These are phyloP conservation scores for Syncephalastrum monosporum DNA, from an alignment of 371 early-diverging fungal species.

Conservation along the genomic window DNA sequence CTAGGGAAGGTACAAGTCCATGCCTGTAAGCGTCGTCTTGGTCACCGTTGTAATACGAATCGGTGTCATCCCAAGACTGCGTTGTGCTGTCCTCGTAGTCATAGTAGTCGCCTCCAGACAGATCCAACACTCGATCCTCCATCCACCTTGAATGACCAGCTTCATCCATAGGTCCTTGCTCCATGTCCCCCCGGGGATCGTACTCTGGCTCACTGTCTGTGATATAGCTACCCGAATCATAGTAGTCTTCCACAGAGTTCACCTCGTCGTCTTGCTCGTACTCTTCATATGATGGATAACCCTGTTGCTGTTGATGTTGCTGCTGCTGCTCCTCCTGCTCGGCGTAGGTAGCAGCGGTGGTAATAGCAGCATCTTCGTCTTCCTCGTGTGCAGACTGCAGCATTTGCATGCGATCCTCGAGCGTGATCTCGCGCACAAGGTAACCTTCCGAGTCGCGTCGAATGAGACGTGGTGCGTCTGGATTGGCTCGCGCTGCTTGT, in stretches of 20 bases:
- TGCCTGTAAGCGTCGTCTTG: conserved; percentile 4
- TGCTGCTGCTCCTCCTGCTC: too few species aligned
- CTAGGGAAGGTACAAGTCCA: conserved; percentile 2
- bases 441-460: conserved; percentile 56
- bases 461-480: conserved; percentile 34
- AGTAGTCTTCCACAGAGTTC: conserved; percentile 23
- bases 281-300: not conserved
- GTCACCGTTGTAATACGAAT: conserved; percentile 13
- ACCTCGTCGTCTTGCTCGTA: conserved; percentile 4
- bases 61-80: conserved; percentile 7
- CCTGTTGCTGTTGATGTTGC: too few species aligned
- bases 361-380: too few species aligned
- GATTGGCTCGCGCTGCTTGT: conserved; percentile 18
- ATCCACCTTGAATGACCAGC: conserved; percentile 10
- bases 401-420: conserved; percentile 28
- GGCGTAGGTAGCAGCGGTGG: too few species aligned
- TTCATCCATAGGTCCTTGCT: conserved; percentile 12
- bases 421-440: conserved; percentile 43
- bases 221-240: conserved; percentile 40
- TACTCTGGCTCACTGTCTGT: conserved; percentile 15
- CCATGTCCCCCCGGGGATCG: conserved; percentile 15
- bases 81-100: not conserved
- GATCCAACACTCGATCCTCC: conserved; percentile 20
- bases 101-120: conserved; percentile 22
- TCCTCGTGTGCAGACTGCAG: not conserved